Evolutionary conservation across 2,329 filamentous ascomycete species (phyloP).

Genomic region (Diplocarpon rosae): DNA sequence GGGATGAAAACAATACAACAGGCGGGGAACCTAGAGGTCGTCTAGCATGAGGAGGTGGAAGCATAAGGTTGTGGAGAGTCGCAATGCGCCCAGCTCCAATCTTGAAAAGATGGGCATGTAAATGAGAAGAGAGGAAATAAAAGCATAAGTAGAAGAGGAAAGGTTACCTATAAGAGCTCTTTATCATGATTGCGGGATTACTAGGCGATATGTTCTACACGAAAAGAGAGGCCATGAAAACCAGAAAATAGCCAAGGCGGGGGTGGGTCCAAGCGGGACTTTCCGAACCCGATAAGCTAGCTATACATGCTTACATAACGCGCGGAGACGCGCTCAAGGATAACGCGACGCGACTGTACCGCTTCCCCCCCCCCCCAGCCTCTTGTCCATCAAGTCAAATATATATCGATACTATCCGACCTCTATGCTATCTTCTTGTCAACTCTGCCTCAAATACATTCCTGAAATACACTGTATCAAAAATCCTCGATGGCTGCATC

Average conservation of each 20-base stretch:
- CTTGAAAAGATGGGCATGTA: neutral
- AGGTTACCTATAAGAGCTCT: neutral
- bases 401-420: neutral
- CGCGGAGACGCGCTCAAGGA: neutral
- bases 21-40: too few species aligned
- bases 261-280: neutral
- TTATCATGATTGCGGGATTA: too few species aligned
- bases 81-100: too few species aligned
- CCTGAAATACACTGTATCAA: neutral
- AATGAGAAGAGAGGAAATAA: neutral
- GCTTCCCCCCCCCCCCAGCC: neutral
- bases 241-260: neutral
- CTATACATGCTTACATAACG: neutral
- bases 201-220: too few species aligned
- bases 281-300: neutral
- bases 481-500: constrained; percentile 36
- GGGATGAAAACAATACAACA: neutral
- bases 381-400: neutral
- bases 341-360: neutral
- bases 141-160: neutral
- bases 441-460: neutral
- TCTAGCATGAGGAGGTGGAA: neutral
- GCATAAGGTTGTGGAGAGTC: neutral
- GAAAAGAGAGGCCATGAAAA: too few species aligned
- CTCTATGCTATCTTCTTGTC: constrained; percentile 2